A percentile compares a stretch with the other conserved stretches of the same genome.
Conservation (phyloP, 2,329 filamentous ascomycete species). For the Diaporthe vexans region DNA sequence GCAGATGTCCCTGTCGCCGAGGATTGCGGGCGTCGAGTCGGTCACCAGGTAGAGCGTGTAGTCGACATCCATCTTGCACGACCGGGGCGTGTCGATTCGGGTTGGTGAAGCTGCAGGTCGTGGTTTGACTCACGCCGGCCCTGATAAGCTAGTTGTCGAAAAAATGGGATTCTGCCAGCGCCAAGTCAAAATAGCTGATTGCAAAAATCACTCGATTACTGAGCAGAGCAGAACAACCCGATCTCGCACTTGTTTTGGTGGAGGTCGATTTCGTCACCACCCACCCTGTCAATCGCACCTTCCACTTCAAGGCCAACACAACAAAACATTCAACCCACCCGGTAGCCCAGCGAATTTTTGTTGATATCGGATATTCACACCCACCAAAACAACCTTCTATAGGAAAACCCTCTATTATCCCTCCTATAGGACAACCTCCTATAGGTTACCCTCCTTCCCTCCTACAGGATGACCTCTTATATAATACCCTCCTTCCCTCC, state of each 20-base stretch:
- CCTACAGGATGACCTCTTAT: no score
- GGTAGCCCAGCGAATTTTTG: no score
- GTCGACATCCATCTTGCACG: slow-evolving; percentile 66
- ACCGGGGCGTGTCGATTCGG: no score
- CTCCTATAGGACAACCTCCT: no score
- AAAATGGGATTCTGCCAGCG: not conserved
- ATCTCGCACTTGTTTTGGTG: slow-evolving; percentile 15
- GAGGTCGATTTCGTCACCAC: not conserved
- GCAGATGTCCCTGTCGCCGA: slow-evolving; percentile 78
- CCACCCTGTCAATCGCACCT: no score
- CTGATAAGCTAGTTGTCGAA: not conserved
- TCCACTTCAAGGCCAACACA: no score
- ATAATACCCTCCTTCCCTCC: no score
- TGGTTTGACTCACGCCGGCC: not conserved
- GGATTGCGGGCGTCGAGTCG: slow-evolving; percentile 88
- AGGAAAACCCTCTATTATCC: no score
- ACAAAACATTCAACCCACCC: no score
- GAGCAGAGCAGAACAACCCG: not conserved
- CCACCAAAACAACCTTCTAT: no score
- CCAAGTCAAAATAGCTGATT: slow-evolving; percentile 26
- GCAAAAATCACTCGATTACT: slow-evolving; percentile 17
- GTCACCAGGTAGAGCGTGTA: slow-evolving; percentile 93
- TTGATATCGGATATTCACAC: no score
- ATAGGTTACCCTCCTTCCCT: no score
- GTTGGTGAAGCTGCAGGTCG: not conserved